Percentiles rank a stretch among this genome's conserved stretches.
These are phyloP conservation scores for Fusarium fracticaudum DNA, from an alignment of 2,329 filamentous ascomycete species.

Conservation along the genomic window DNA sequence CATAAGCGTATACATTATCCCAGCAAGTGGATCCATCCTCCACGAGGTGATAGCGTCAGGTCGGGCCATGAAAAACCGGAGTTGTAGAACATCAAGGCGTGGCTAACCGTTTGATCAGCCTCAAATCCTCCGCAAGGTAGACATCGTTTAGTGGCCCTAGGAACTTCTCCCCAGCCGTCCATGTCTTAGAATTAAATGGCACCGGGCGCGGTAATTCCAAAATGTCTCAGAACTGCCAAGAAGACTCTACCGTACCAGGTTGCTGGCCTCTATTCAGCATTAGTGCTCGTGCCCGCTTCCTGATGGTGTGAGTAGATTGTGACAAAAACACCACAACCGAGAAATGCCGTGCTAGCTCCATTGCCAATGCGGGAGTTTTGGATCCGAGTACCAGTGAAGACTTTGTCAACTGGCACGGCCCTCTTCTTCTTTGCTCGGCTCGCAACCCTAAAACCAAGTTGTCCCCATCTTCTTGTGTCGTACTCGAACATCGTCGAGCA, in stretches of 20 bases:
- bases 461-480: neutral
- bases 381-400: neutral
- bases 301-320: neutral
- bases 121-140: neutral
- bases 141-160: constrained; percentile 11
- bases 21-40: constrained; percentile 8
- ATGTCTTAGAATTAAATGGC: constrained; percentile 5
- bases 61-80: neutral
- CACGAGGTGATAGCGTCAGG: neutral
- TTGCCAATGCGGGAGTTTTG: neutral
- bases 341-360: constrained; percentile 7
- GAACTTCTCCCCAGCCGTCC: constrained; percentile 5
- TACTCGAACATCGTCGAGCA: too few relatives aligned
- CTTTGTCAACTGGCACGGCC: constrained; percentile 16
- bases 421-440: constrained; percentile 4
- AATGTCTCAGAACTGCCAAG: constrained; percentile 10
- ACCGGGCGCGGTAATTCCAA: constrained; percentile 1
- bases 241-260: constrained; percentile 3
- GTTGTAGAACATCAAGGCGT: constrained; percentile 15
- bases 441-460: neutral
- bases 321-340: neutral
- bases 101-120: constrained; percentile 3
- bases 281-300: neutral
- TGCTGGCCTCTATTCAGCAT: neutral
- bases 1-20: neutral